Conservation (phyloP, 1,139 yeast species). For the Suhomyces taliae region DNA sequence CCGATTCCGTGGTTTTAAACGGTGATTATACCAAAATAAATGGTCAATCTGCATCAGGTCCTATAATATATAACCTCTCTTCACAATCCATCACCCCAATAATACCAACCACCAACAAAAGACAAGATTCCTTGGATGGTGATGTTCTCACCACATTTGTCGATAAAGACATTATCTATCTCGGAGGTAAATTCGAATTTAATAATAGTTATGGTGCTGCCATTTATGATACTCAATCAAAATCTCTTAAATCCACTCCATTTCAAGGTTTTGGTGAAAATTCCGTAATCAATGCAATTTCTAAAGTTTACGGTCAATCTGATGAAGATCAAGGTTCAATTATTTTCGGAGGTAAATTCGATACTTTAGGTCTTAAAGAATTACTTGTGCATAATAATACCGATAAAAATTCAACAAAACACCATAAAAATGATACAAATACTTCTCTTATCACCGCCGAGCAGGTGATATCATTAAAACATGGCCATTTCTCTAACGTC, state of each 20-base stretch:
- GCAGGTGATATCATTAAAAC: constrained; percentile 64
- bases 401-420: constrained; percentile 24
- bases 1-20: constrained; percentile 41
- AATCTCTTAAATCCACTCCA: constrained; percentile 50
- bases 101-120: constrained; percentile 20
- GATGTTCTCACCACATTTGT: constrained; percentile 50
- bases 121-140: constrained; percentile 41
- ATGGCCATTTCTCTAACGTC: constrained; percentile 59
- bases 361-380: constrained; percentile 57
- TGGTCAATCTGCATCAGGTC: constrained; percentile 41
- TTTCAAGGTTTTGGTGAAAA: constrained; percentile 77
- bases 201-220: constrained; percentile 63
- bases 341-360: constrained; percentile 78
- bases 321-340: constrained; percentile 40
- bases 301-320: constrained; percentile 43
- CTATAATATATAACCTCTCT: constrained; percentile 56
- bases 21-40: constrained; percentile 43
- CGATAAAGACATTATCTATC: constrained; percentile 55
- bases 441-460: constrained; percentile 53
- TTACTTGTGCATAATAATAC: constrained; percentile 36
- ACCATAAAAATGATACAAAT: constrained; percentile 26
- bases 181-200: constrained; percentile 76
- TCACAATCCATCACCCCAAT: constrained; percentile 44
- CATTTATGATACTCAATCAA: constrained; percentile 55
- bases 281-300: constrained; percentile 65